Base-by-base conservation (phyloP, 495 filamentous ascomycete species). In the Aspergillus biplanus region DNA sequence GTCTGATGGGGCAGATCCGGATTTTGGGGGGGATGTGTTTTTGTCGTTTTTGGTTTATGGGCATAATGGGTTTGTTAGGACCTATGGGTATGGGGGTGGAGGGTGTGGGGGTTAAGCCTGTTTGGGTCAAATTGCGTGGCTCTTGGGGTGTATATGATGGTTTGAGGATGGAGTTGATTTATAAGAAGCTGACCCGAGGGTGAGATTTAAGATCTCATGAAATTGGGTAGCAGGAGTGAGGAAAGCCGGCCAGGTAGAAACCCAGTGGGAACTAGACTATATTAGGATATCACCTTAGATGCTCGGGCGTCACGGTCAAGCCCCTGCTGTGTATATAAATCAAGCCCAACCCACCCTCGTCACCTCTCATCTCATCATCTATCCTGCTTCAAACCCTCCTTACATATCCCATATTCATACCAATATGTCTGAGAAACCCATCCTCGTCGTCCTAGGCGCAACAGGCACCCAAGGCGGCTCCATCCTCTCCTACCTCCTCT, bases 401-500 rank as follows among this genome's bases (percentile, higher is more conserved):
- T 56, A 6, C 16, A 7, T n/a, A 56, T 7, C 7, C 31, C 13
- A 55, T 13, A 35, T 37, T 16, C 4, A 13, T 18, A 59, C 33
- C 32, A 59, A 50, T 44, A 35, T 46, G n/a, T 37, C 57, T 3
- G 55, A 46, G 18, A 59, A 59, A 16, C 57, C 57, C 11, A 12
- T 50, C 9, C 46, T 59, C 32, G 57, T 59, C n/a, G 55, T 58
- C 34, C 27, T 68, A 13, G 70, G 70, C 27, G 64, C 65, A 15
- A 73, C 70, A 0, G 70, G 70, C 37, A 75, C 65, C 57, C 78
- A 86, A 69, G 80, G 80, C 37, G 71, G 71, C 9, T 78, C 76
- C 1, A 75, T 83, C 6, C 68, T 77, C 35, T 63, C 65, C 5
- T 47, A 66, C 37, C 71, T 81, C 58, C 66, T 76, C 52, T 49